phyloP scores from a whole-genome alignment of 179 eudicot genomes.

The Beta lomatogona region DNA sequence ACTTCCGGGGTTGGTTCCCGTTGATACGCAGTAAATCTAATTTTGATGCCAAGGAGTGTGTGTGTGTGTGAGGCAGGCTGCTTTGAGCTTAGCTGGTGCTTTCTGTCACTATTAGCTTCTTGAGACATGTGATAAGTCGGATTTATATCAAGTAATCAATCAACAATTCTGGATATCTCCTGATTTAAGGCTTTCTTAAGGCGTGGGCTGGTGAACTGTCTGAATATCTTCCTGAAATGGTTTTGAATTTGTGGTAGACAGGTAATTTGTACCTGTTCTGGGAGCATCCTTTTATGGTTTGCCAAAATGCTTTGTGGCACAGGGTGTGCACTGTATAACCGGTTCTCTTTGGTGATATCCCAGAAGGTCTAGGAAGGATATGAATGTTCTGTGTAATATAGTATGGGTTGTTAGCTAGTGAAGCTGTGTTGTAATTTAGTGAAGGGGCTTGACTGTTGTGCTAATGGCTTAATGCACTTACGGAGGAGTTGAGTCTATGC shows the following conservation, averaged over 20 bases:
- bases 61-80: neutral
- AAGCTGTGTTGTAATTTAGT: neutral
- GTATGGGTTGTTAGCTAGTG: neutral
- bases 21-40: neutral
- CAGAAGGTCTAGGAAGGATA: neutral
- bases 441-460: neutral
- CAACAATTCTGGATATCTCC: neutral
- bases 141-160: neutral
- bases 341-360: neutral
- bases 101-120: neutral
- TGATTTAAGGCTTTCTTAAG: neutral
- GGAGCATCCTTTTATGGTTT: neutral
- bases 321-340: neutral
- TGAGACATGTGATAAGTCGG: neutral
- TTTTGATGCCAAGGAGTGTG: neutral
- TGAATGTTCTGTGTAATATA: neutral
- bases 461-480: neutral
- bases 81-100: neutral
- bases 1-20: neutral
- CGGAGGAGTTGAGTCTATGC: neutral
- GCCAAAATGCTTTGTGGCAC: neutral
- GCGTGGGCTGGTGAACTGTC: neutral
- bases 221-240: neutral
- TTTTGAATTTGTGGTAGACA: neutral
- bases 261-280: neutral